Conservation (phyloP, 2,329 filamentous ascomycete genomes). For the Lojkania enalia region DNA sequence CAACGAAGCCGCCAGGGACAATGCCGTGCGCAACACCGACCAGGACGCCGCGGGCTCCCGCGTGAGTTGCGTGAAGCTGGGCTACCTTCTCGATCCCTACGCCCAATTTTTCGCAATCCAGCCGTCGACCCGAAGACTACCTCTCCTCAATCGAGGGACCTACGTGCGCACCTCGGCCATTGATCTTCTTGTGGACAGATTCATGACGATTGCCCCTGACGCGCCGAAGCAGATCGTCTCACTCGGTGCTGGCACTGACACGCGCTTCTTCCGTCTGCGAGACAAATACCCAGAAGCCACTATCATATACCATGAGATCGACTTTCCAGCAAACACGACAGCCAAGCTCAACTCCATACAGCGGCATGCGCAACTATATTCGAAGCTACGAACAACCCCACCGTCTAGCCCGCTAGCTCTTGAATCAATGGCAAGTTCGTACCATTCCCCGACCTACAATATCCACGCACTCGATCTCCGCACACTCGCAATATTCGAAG, state of each 20-base stretch:
- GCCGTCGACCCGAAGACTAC: constrained; percentile 67
- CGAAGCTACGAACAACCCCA: constrained; percentile 33
- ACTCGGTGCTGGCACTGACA: constrained; percentile 91
- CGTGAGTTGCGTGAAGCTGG: constrained; percentile 81
- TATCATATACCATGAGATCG: constrained; percentile 86
- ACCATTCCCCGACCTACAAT: constrained; percentile 57
- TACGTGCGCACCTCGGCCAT: constrained; percentile 86
- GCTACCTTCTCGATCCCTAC: constrained; percentile 83
- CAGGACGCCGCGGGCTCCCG: constrained; percentile 87
- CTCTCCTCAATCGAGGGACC: constrained; percentile 96
- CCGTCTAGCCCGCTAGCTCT: constrained; percentile 39
- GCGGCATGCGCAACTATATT: constrained; percentile 31
- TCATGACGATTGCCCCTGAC: constrained; percentile 57
- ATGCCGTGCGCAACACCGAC: constrained; percentile 84
- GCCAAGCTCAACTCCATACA: constrained; percentile 61
- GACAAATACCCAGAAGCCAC: constrained; percentile 47
- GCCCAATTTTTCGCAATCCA: constrained; percentile 68
- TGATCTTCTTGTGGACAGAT: constrained; percentile 73
- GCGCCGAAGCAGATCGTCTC: constrained; percentile 78
- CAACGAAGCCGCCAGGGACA: constrained; percentile 60
- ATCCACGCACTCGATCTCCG: constrained; percentile 69
- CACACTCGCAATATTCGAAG: constrained; percentile 48
- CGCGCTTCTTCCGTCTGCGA: constrained; percentile 77
- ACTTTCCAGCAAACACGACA: constrained; percentile 76
- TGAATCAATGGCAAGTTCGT: constrained; percentile 44